Evolutionary conservation across 768 basidiomycete genomes (phyloP).

Genomic region (Auriscalpium orientale): DNA sequence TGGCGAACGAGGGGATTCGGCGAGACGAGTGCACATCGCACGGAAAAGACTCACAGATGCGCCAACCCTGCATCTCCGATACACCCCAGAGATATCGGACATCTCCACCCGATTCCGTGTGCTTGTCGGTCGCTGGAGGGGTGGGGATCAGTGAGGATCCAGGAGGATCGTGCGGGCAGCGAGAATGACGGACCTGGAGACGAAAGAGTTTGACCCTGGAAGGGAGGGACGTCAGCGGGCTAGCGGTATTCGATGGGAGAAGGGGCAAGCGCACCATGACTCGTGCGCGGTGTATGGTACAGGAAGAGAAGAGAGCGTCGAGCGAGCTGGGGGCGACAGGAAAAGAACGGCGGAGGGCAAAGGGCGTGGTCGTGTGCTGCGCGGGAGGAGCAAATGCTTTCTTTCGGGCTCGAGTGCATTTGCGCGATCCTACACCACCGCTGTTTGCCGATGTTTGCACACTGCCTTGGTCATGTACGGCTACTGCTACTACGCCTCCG

Average conservation of each 20-base stretch:
- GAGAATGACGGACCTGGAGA: conserved; percentile 50
- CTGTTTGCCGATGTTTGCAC: no score
- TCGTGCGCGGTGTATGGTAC: not conserved
- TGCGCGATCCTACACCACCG: no score
- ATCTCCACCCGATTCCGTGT: conserved; percentile 65
- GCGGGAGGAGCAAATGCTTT: no score
- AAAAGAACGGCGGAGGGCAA: not conserved
- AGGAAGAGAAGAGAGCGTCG: not conserved
- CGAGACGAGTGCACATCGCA: not conserved
- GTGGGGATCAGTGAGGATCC: not conserved
- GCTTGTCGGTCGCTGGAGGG: conserved; percentile 69
- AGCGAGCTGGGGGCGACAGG: not conserved
- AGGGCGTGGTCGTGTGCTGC: not conserved
- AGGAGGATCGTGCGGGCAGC: not conserved
- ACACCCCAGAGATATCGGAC: conserved; percentile 65
- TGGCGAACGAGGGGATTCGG: not conserved
- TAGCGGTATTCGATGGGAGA: not conserved
- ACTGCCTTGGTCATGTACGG: no score
- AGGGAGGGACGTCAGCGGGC: conserved; percentile 3
- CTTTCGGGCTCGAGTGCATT: no score
- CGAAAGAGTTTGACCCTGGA: conserved; percentile 81
- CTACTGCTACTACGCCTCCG: no score
- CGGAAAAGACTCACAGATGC: conserved; percentile 69
- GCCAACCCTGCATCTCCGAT: conserved; percentile 99
- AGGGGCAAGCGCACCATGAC: not conserved